A percentile compares a stretch with the other conserved stretches of the same genome.
Conservation (phyloP, 345 rosid genomes). For the Linum usitatissimum region DNA sequence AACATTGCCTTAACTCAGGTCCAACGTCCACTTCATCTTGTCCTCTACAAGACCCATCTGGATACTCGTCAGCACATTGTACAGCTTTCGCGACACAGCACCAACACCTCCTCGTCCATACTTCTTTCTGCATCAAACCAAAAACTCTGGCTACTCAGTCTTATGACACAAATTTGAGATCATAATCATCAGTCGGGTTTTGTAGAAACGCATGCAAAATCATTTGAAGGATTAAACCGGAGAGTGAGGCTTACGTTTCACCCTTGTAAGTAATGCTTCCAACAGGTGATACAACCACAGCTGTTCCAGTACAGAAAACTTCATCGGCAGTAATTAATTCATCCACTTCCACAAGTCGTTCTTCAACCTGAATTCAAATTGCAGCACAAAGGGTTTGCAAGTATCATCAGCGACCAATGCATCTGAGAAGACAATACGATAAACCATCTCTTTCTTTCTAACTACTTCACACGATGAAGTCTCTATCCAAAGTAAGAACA, state of each 20-base stretch:
- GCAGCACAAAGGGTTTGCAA: too few species aligned
- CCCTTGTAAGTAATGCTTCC: slow-evolving; percentile 78
- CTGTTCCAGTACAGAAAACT: slow-evolving; percentile 94
- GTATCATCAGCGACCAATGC: neutral
- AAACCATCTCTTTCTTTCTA: too few species aligned
- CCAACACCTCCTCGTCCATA: slow-evolving; percentile 68
- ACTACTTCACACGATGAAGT: too few species aligned
- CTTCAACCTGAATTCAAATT: slow-evolving; percentile 53
- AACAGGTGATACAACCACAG: slow-evolving; percentile 91
- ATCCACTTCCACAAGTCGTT: slow-evolving; percentile 51
- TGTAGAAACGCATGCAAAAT: too few species aligned
- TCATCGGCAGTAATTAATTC: slow-evolving; percentile 90
- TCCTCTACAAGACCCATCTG: slow-evolving; percentile 89
- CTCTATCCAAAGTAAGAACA: too few species aligned
- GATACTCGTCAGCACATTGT: slow-evolving; percentile 57
- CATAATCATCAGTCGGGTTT: too few species aligned
- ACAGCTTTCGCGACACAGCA: slow-evolving; percentile 45
- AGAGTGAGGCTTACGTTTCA: slow-evolving; percentile 38
- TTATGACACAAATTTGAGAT: too few species aligned
- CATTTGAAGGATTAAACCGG: neutral
- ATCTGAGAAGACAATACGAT: too few species aligned
- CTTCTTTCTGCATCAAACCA: slow-evolving; percentile 59
- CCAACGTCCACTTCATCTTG: slow-evolving; percentile 77
- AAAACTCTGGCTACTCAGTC: too few species aligned
- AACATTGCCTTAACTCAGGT: slow-evolving; percentile 48